A percentile compares a stretch with the other conserved stretches of the same genome.
Evolutionary conservation across 208 protist species (phyloP).

Genomic region (Leishmania major): DNA sequence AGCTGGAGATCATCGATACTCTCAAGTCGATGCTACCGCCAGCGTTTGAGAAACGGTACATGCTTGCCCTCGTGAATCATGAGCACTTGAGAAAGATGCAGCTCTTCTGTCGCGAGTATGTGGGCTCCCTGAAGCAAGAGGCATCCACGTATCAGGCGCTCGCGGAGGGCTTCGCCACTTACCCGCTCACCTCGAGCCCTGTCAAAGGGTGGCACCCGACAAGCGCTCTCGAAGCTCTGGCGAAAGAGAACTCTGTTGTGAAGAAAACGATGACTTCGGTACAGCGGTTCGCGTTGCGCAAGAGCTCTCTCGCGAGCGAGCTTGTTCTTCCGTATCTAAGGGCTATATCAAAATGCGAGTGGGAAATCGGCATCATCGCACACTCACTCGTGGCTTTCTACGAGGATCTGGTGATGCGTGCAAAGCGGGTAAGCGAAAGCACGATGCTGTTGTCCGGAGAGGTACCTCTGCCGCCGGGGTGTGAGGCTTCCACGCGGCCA

Average conservation of each 20-base stretch:
- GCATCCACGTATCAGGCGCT: constrained; percentile 19
- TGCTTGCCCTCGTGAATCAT: constrained; percentile 23
- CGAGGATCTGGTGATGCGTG: constrained; percentile 26
- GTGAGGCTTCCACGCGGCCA: constrained; percentile 17
- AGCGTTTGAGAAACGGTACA: constrained; percentile 31
- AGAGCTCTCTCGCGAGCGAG: constrained; percentile 18
- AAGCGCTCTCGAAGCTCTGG: constrained; percentile 3
- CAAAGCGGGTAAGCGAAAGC: constrained; percentile 25
- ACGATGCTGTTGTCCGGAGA: constrained; percentile 13
- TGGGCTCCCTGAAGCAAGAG: constrained; percentile 15
- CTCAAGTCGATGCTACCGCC: constrained; percentile 17
- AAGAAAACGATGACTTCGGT: constrained; percentile 14
- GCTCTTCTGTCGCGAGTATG: constrained; percentile 20
- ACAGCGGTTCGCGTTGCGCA: constrained; percentile 22
- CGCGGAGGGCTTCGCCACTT: constrained; percentile 15
- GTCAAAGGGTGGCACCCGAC: constrained; percentile 18
- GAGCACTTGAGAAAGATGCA: constrained; percentile 32
- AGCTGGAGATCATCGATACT: constrained; percentile 19
- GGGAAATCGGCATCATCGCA: constrained; percentile 18
- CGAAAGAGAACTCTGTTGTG: constrained; percentile 7
- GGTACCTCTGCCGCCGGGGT: constrained; percentile 15
- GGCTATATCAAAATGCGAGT: constrained; percentile 14
- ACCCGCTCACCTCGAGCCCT: constrained; percentile 7
- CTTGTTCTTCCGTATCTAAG: constrained; percentile 19
- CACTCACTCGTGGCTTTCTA: constrained; percentile 24